A percentile compares a stretch with the other conserved stretches of the same genome.
Evolutionary conservation across 257 asterid genomes (phyloP).

Genomic region (Cynanchum wilfordii): DNA sequence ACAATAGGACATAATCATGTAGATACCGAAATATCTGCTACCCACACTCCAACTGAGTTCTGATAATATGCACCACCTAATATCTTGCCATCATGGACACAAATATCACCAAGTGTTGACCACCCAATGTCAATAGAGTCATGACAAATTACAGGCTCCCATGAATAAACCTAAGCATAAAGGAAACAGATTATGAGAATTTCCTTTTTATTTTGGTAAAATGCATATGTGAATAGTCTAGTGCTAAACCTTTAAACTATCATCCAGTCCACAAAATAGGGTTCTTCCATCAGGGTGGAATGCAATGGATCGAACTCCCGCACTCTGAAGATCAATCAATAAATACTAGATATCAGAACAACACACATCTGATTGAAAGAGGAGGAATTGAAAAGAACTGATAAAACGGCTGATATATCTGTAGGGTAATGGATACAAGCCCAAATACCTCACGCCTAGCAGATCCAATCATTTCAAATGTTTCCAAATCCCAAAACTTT

Average conservation of each 20-base stretch:
- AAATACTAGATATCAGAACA: background rate
- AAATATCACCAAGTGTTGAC: conserved; percentile 91
- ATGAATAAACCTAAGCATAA: conserved; percentile 75
- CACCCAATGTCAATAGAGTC: conserved; percentile 97
- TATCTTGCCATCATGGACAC: conserved; percentile 86
- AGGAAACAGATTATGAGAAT: conserved; percentile 21
- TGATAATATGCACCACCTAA: conserved; percentile 91
- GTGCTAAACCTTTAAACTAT: conserved; percentile 73
- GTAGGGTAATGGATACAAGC: conserved; percentile 5
- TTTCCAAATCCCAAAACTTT: conserved; percentile 98
- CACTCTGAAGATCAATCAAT: conserved; percentile 43
- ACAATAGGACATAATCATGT: background rate
- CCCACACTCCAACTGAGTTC: conserved; percentile 92
- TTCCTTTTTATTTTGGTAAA: conserved; percentile 9
- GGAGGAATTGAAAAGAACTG: background rate
- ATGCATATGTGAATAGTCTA: conserved; percentile 13
- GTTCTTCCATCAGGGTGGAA: conserved; percentile 95
- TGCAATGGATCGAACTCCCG: conserved; percentile 79
- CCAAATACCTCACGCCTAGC: conserved; percentile 75
- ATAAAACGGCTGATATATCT: background rate
- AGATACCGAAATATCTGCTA: conserved; percentile 80
- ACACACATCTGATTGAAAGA: background rate
- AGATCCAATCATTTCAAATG: conserved; percentile 98
- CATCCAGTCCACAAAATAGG: conserved; percentile 87
- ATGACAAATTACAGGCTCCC: conserved; percentile 96